Conservation (phyloP, 306 rosid genomes). For the Vigna mungo region DNA sequence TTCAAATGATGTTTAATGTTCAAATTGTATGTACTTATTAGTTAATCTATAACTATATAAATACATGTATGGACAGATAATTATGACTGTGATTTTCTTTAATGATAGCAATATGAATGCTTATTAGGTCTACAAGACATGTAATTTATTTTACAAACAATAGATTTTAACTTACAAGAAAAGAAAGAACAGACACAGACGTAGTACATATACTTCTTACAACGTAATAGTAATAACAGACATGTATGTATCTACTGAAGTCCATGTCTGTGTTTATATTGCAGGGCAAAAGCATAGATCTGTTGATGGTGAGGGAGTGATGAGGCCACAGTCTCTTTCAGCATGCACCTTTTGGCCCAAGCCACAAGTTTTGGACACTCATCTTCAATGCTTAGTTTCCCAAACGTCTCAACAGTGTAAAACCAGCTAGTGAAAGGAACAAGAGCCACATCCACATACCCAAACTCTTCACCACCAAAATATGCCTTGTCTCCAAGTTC, state of each 20-base stretch:
- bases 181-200: no score
- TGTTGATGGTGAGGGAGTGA: conserved; percentile 63
- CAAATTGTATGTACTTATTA: no score
- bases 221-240: no score
- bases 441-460: conserved; percentile 63
- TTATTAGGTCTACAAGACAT: no score
- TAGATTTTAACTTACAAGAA: no score
- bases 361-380: conserved; percentile 60
- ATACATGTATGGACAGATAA: no score
- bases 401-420: conserved; percentile 51
- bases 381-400: conserved; percentile 50
- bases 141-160: no score
- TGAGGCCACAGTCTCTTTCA: conserved; percentile 50
- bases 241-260: conserved; percentile 19
- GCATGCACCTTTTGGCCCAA: conserved; percentile 64
- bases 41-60: no score
- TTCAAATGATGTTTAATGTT: no score
- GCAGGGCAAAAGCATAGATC: conserved; percentile 48
- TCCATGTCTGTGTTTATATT: conserved; percentile 48
- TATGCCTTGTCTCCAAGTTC: conserved; percentile 55
- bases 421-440: conserved; percentile 67
- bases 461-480: conserved; percentile 59
- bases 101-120: no score
- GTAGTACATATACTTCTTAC: no score
- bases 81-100: no score